Percentiles rank a stretch among this genome's conserved stretches.
Evolutionary conservation across 2,329 filamentous ascomycete genomes (phyloP).

Genomic region (Claviceps citrina): DNA sequence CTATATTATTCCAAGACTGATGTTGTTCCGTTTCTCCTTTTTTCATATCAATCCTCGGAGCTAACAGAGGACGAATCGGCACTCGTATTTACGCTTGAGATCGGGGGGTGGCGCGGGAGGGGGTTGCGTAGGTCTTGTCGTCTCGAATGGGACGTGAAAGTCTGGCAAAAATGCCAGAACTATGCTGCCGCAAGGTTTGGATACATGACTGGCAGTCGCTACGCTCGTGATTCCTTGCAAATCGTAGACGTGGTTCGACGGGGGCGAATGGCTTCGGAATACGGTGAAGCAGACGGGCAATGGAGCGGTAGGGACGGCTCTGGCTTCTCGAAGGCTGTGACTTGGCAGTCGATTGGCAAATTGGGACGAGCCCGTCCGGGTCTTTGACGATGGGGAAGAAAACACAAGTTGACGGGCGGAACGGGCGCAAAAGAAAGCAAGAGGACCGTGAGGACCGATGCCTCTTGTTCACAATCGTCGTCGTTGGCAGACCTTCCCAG

Average conservation of each 20-base stretch:
- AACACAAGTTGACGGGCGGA: neutral
- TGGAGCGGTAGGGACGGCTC: constrained; percentile 4
- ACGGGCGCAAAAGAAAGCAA: constrained; percentile 1
- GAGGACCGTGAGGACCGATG: constrained; percentile 1
- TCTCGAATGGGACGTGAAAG: constrained; percentile 15
- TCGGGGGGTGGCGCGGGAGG: neutral
- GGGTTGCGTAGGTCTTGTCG: neutral
- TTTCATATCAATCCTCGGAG: neutral
- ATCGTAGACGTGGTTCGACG: constrained; percentile 6
- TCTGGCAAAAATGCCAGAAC: constrained; percentile 33
- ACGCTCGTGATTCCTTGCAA: constrained; percentile 14
- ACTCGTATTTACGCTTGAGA: neutral
- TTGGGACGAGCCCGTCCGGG: neutral
- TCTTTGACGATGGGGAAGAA: neutral
- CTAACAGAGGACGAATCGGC: constrained; percentile 1
- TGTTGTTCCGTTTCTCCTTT: neutral
- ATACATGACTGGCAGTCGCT: constrained; percentile 30
- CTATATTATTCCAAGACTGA: neutral
- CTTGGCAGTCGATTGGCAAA: constrained; percentile 2
- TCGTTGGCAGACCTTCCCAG: constrained; percentile 7
- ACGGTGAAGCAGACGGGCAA: constrained; percentile 7
- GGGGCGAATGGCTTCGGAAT: too few relatives aligned
- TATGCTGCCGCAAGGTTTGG: constrained; percentile 27
- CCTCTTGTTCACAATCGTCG: constrained; percentile 3
- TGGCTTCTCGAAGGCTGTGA: neutral